These are phyloP conservation scores for Oryza nivara DNA, from an alignment of 176 grass and related monocot species.

Conservation along the genomic window DNA sequence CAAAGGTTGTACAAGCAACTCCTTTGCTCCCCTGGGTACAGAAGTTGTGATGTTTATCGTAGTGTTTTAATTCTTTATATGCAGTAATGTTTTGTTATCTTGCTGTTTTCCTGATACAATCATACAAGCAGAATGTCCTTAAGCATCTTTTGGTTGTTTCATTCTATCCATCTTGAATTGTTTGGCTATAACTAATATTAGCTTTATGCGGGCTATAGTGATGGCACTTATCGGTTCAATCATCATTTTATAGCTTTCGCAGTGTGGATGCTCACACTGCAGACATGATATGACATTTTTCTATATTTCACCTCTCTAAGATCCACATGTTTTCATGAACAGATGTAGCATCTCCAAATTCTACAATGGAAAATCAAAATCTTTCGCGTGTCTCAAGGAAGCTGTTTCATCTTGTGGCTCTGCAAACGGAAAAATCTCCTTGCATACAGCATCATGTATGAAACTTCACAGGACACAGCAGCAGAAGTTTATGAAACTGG, in stretches of 20 bases:
- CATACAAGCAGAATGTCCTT: background rate
- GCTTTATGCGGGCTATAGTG: background rate
- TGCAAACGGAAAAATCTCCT: constrained; percentile 63
- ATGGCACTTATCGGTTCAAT: background rate
- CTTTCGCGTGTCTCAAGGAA: constrained; percentile 59
- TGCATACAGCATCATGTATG: constrained; percentile 57
- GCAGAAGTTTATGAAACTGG: constrained; percentile 25
- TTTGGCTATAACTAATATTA: background rate
- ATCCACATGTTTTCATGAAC: background rate
- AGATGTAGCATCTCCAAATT: constrained; percentile 77
- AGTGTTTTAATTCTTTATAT: background rate
- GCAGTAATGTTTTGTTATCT: constrained; percentile 4
- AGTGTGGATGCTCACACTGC: background rate
- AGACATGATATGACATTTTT: background rate
- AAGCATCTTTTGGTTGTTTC: background rate
- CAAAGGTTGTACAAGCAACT: background rate
- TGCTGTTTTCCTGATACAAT: constrained; percentile 3
- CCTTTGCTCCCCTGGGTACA: background rate
- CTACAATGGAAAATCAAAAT: constrained; percentile 82
- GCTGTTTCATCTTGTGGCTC: constrained; percentile 53
- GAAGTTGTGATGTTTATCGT: background rate
- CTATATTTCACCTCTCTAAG: background rate
- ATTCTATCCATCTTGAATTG: background rate
- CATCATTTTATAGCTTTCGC: constrained; percentile 5
- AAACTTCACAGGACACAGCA: constrained; percentile 30